Evolutionary conservation across 2,329 filamentous ascomycete species (phyloP).

Genomic region (Fusarium poae): DNA sequence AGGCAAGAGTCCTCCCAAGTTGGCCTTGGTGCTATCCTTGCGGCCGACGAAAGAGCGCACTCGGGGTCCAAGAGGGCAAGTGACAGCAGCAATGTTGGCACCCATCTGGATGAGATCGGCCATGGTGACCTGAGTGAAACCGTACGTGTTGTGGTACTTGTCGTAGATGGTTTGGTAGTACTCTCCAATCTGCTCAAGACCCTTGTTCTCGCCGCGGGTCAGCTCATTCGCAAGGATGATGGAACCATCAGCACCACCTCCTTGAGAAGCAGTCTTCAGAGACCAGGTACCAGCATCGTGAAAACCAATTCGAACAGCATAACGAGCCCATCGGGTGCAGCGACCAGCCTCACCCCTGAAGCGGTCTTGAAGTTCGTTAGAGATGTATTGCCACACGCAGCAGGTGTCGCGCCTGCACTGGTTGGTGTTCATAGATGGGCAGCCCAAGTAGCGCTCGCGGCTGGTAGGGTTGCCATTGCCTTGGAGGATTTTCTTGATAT

Average conservation of each 20-base stretch:
- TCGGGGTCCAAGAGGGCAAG: constrained; percentile 61
- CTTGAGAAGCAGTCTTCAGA: constrained; percentile 48
- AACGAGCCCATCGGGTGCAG: constrained; percentile 60
- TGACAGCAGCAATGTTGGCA: constrained; percentile 63
- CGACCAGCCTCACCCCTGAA: constrained; percentile 56
- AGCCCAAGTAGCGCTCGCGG: constrained; percentile 43
- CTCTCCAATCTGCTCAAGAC: constrained; percentile 60
- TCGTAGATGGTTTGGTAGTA: constrained; percentile 56
- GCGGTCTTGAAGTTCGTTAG: constrained; percentile 54
- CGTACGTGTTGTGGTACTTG: constrained; percentile 54
- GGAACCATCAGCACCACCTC: constrained; percentile 63
- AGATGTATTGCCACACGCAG: constrained; percentile 61
- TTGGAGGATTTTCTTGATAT: constrained; percentile 56
- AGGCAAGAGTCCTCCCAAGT: constrained; percentile 60
- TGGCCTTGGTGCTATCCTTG: constrained; percentile 57
- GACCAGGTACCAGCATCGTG: constrained; percentile 63
- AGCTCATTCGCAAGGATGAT: constrained; percentile 59
- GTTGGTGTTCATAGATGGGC: constrained; percentile 40
- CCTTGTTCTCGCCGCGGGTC: constrained; percentile 59
- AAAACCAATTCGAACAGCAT: constrained; percentile 62
- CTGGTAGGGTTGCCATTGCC: constrained; percentile 49
- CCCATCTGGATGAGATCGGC: constrained; percentile 69
- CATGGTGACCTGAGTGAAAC: constrained; percentile 59
- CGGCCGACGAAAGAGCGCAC: constrained; percentile 66
- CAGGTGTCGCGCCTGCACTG: constrained; percentile 57